Conservation (phyloP, 441 rosid species). For the Gossypium aridum region DNA sequence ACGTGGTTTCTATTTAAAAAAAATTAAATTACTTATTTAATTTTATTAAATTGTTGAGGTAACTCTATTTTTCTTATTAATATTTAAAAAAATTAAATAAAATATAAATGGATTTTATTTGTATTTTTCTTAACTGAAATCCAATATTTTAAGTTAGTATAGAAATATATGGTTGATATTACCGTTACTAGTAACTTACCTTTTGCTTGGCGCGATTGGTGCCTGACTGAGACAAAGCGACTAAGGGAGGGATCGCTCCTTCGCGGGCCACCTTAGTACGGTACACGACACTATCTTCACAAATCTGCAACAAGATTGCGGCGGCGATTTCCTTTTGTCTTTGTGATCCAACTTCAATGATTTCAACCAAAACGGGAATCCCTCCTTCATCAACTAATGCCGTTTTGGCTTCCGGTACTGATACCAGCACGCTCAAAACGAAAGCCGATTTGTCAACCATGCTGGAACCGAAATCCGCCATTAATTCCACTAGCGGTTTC, state of each 20-base stretch:
- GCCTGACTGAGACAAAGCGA: slow-evolving; percentile 74
- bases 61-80: too few species aligned
- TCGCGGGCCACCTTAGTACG: slow-evolving; percentile 80
- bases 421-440: slow-evolving; percentile 51
- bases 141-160: too few species aligned
- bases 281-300: slow-evolving; percentile 56
- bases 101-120: too few species aligned
- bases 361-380: slow-evolving; percentile 90
- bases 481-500: slow-evolving; percentile 77
- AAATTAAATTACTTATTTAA: too few species aligned
- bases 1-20: too few species aligned
- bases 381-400: slow-evolving; percentile 83
- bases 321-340: slow-evolving; percentile 83
- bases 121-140: too few species aligned
- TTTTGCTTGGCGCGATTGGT: slow-evolving; percentile 83
- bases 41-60: too few species aligned
- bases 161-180: neutral
- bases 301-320: slow-evolving; percentile 49
- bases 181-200: slow-evolving; percentile 24
- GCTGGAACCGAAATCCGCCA: slow-evolving; percentile 90
- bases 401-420: slow-evolving; percentile 56
- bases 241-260: slow-evolving; percentile 90
- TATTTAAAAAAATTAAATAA: too few species aligned
- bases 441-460: slow-evolving; percentile 93
- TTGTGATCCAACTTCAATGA: slow-evolving; percentile 73